A percentile compares a stretch with the other conserved stretches of the same genome.
Conservation (phyloP, 202 grass and related monocot species). For the Zoysia matrella region DNA sequence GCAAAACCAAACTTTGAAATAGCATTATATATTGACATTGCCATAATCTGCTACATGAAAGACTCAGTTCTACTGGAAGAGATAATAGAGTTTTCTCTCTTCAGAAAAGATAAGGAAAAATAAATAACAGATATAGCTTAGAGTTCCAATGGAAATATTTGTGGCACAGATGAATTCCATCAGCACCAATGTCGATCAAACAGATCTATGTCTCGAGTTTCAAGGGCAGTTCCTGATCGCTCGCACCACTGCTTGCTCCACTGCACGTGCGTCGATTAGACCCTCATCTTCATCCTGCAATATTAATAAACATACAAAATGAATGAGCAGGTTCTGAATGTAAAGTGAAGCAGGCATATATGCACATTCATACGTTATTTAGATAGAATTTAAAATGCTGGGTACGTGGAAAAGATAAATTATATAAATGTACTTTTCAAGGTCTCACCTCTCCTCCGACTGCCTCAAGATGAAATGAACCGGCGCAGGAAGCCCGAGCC, state of each 20-base stretch:
- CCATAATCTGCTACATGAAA: neutral
- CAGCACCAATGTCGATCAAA: neutral
- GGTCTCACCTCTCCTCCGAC: conserved; percentile 66
- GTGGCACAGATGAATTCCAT: neutral
- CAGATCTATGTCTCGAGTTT: neutral
- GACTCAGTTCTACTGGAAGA: neutral
- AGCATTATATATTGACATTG: conserved; percentile 12
- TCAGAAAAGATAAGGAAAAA: neutral
- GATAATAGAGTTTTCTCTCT: neutral
- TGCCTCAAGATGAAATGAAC: conserved; percentile 64
- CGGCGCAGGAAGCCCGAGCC: conserved; percentile 66
- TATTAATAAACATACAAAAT: neutral
- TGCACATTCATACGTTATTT: neutral
- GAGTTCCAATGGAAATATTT: neutral
- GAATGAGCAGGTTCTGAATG: neutral
- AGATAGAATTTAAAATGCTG: neutral
- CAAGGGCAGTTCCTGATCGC: conserved; percentile 52
- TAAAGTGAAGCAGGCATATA: neutral
- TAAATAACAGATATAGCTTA: neutral
- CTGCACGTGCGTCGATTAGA: conserved; percentile 20
- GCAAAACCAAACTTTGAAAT: neutral
- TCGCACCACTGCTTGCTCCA: conserved; percentile 56
- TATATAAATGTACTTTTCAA: neutral
- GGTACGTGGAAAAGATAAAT: neutral
- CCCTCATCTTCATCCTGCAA: conserved; percentile 34